These are phyloP conservation scores for Cryptococcus neoformans DNA, from an alignment of 1,284 basidiomycete genomes.

Conservation along the genomic window DNA sequence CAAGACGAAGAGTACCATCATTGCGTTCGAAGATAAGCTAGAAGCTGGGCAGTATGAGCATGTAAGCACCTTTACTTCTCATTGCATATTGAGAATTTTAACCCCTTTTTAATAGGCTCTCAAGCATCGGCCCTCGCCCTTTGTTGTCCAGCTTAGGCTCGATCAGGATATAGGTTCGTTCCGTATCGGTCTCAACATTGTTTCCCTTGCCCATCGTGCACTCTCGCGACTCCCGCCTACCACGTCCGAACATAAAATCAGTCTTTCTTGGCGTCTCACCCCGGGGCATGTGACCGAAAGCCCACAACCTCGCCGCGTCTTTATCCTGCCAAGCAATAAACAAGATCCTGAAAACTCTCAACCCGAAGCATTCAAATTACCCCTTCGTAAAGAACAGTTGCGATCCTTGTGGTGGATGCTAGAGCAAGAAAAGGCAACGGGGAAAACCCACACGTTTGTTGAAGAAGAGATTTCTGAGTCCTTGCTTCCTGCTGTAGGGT, in stretches of 20 bases:
- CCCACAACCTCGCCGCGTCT: conserved; percentile 54
- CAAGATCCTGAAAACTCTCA: conserved; percentile 69
- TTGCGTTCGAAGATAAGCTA: conserved; percentile 72
- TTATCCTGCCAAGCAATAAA: conserved; percentile 72
- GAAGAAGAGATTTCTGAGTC: conserved; percentile 96
- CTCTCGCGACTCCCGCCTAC: conserved; percentile 69
- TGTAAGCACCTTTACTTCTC: conserved; percentile 19
- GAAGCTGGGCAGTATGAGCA: conserved; percentile 81
- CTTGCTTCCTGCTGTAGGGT: conserved; percentile 75
- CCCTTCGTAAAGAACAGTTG: conserved; percentile 77
- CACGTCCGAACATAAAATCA: conserved; percentile 54
- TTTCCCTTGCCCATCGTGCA: conserved; percentile 84
- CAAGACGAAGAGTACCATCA: conserved; percentile 38
- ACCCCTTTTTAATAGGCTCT: conserved; percentile 55
- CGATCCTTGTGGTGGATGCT: conserved; percentile 95
- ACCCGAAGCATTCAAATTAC: conserved; percentile 67
- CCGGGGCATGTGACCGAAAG: conserved; percentile 53
- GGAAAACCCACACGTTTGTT: conserved; percentile 63
- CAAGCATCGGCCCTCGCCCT: conserved; percentile 80
- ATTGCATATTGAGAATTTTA: not conserved
- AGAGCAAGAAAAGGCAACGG: conserved; percentile 65
- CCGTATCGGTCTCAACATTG: conserved; percentile 81
- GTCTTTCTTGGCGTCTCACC: conserved; percentile 74
- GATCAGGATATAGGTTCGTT: conserved; percentile 64
- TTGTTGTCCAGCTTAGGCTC: conserved; percentile 81